phyloP scores from a whole-genome alignment of 768 basidiomycete species.

The Boletus patriciae region DNA sequence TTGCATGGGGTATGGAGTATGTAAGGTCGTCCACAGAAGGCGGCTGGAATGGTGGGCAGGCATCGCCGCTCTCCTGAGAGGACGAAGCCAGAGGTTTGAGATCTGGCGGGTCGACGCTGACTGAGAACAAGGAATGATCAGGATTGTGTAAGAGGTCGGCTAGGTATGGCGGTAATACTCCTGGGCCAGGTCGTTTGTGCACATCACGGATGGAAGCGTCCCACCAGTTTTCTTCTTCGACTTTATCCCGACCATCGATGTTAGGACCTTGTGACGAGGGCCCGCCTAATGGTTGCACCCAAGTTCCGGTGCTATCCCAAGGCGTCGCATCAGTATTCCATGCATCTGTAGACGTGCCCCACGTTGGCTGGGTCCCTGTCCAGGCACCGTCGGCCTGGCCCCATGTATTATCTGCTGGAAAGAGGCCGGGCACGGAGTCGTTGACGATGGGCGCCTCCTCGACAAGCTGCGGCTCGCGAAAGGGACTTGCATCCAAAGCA shows the following conservation, averaged over 20 bases:
- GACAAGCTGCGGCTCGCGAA: constrained; percentile 59
- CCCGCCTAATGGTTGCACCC: constrained; percentile 23
- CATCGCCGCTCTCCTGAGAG: constrained; percentile 20
- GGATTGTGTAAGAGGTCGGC: constrained; percentile 69
- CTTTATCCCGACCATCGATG: constrained; percentile 60
- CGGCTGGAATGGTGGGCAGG: constrained; percentile 21
- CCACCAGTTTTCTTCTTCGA: constrained; percentile 74
- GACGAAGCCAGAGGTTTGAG: constrained; percentile 23
- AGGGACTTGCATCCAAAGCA: constrained; percentile 28
- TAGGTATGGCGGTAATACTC: constrained; percentile 66
- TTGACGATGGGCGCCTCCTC: constrained; percentile 40
- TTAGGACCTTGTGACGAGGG: constrained; percentile 32
- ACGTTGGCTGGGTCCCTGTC: constrained; percentile 12
- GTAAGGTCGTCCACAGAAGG: constrained; percentile 65
- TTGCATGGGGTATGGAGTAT: constrained; percentile 75
- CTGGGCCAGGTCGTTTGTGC: constrained; percentile 61
- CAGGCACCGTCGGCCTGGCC: constrained; percentile 11
- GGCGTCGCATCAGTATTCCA: constrained; percentile 25
- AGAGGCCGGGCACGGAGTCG: constrained; percentile 37
- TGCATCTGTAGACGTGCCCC: constrained; percentile 14
- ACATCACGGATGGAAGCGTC: constrained; percentile 47
- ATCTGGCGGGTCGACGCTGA: constrained; percentile 44
- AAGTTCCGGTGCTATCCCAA: constrained; percentile 27
- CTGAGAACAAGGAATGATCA: constrained; percentile 68
- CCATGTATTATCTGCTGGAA: constrained; percentile 36